Base-by-base conservation (phyloP, 2,329 filamentous ascomycete species). In the Fusarium nodosum region DNA sequence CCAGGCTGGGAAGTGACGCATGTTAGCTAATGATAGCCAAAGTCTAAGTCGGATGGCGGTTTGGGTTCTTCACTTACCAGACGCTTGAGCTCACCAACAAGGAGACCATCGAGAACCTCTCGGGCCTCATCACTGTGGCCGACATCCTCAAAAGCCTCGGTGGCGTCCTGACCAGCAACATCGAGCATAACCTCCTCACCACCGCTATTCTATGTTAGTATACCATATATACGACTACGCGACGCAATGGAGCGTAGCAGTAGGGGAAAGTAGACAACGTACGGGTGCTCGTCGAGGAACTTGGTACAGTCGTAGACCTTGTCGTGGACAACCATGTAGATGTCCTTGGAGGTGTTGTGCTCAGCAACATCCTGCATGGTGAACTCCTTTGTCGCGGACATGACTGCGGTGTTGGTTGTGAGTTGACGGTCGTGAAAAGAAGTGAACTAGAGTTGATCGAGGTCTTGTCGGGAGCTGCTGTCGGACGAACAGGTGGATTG, bases 111-210 rank as follows among this genome's bases (percentile, higher is more conserved):
- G 60, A 99, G 90, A 73, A 97, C 95, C 85, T 98, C 95, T 73
- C 96, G 91, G 73, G 96, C 96, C 87, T 99, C 96, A 82, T 99
- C 96, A 77, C 93, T 97, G 91, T 99, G 96, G 79, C 96, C 96
- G 77, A 99, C 96, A 83, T 99, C 96, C 86, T 99, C 96, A 80
- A 99, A 99, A 67, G 96, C 95, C 84, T 98, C 96, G 76, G 95
- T 97, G 77, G 93, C 92, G 82, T 99, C 96, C 84, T 97, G 94
- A 74, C 96, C 96, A 77, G 87, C 96, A 71, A 98, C 94, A 75
- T 99, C 96, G 74, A 99, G 91, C 69, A 99, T 86, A 75, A 99
- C 96, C 85, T 99, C 96, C 85, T 99, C 96, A 84, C 96, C 96
- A 86, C 96, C 96, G 76, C 96, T 98, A 38, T 44, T 50, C 3